Base-by-base conservation (phyloP, 2,329 filamentous ascomycete species). In the Fusarium chaquense region DNA sequence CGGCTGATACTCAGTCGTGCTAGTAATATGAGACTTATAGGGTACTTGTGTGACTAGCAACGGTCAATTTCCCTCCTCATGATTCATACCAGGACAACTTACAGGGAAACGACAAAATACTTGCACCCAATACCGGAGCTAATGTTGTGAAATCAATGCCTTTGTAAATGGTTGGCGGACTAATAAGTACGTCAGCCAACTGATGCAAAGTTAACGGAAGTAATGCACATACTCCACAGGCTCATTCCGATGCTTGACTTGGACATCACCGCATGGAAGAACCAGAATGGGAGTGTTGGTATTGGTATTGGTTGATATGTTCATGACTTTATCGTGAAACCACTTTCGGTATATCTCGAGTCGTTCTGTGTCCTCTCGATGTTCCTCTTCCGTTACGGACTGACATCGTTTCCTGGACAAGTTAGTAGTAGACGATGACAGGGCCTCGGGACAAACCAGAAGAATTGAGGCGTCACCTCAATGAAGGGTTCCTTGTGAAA, bases 101-200 rank as follows among this genome's bases (percentile, higher is more conserved):
- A 81, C 80, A 78, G 33, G 80, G 79, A 16, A 78, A 70, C 9
- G 76, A 65, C 8, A 81, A 65, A 30, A 79, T 69, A 3, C 79
- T 78, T 32, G 69, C 58, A 28, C 73, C 74, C 28, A 81, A 70
- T 9, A 79, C 52, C 2, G 74, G 59, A 20, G 76, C 71, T 30
- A 80, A 72, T 11, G 76, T 55, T 18, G 75, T 71, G 16, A 74
- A 50, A 12, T 70, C 67, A 11, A 81, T 54, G 15, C 76, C 75
- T 5, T 75, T 36, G 10, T 73, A 69, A 20, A 67, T 58, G 41
- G 57, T 68, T 59, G 76, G 75, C 62, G 70, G 70, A 52, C 76
- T 78, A 62, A 63, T 58, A 50, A 30, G 9, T 44, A 52, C 33
- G 67, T 75, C 60, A 75, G 68, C 62, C 45, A 57, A 47, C 11